Conservation (phyloP, 2,329 filamentous ascomycete genomes). For the Monosporascus sp. region DNA sequence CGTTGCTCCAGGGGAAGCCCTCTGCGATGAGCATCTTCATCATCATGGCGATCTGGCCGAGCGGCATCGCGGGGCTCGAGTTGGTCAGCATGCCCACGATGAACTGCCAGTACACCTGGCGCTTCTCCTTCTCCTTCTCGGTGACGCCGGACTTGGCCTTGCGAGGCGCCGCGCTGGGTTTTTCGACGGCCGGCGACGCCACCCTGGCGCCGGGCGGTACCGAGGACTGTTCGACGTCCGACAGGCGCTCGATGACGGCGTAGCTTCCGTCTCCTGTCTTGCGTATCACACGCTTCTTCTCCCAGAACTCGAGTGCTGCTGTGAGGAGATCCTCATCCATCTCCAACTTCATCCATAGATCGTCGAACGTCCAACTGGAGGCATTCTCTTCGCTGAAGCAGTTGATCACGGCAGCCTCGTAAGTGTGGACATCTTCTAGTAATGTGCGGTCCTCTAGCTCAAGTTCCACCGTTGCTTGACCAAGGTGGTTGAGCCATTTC, state of each 20-base stretch:
- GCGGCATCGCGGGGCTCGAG: constrained; percentile 71
- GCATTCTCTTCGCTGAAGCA: constrained; percentile 52
- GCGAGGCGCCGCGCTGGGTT: constrained; percentile 34
- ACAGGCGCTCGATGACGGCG: constrained; percentile 61
- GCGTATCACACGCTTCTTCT: constrained; percentile 60
- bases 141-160: constrained; percentile 49
- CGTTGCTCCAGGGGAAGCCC: constrained; percentile 83
- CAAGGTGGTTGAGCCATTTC: constrained; percentile 80
- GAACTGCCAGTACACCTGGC: constrained; percentile 78
- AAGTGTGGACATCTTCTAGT: constrained; percentile 67
- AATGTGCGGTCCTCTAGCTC: constrained; percentile 77
- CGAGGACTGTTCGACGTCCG: constrained; percentile 29
- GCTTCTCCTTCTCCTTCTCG: constrained; percentile 56
- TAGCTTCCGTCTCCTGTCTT: constrained; percentile 51
- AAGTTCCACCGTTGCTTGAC: constrained; percentile 73
- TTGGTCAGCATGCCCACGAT: constrained; percentile 95
- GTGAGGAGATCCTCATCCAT: constrained; percentile 71
- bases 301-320: constrained; percentile 66
- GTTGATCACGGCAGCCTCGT: constrained; percentile 83
- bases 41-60: constrained; percentile 85
- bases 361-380: constrained; percentile 41
- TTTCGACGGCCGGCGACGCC: constrained; percentile 10
- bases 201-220: constrained; percentile 14
- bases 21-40: constrained; percentile 85
- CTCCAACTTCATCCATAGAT: constrained; percentile 50